These are phyloP conservation scores for Exophiala calicioides DNA, from an alignment of 2,329 filamentous ascomycete genomes.

Conservation along the genomic window DNA sequence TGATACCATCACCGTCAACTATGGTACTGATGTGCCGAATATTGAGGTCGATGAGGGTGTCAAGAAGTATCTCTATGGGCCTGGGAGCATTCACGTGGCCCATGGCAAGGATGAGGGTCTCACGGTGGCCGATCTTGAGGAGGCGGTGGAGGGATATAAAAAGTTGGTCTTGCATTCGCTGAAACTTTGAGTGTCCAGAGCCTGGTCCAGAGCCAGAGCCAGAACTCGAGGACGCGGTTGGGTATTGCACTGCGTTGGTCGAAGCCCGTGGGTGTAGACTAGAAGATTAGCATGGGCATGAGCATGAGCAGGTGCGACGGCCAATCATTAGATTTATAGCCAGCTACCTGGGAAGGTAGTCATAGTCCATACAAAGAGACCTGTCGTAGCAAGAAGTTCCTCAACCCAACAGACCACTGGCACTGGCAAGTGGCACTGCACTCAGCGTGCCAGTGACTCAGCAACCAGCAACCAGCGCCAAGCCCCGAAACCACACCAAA, in stretches of 20 bases:
- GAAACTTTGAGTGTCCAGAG: conserved; percentile 11
- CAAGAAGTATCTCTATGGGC: conserved; percentile 62
- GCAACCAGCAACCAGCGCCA: not conserved
- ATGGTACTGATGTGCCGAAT: conserved; percentile 88
- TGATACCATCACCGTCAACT: conserved; percentile 81
- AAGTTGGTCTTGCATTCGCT: conserved; percentile 55
- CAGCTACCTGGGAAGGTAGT: not conserved
- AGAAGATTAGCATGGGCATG: too few species aligned
- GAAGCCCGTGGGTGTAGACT: too few species aligned
- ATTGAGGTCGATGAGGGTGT: conserved; percentile 65
- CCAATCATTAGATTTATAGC: not conserved
- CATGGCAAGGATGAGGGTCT: conserved; percentile 82
- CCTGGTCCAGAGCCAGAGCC: not conserved
- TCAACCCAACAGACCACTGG: too few species aligned
- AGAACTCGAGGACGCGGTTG: too few species aligned
- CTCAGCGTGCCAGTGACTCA: too few species aligned
- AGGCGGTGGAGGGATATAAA: conserved; percentile 77
- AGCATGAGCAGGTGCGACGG: too few species aligned
- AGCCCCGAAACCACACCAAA: conserved; percentile 8
- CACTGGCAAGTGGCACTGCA: too few species aligned
- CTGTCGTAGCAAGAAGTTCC: too few species aligned
- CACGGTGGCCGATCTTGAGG: conserved; percentile 72
- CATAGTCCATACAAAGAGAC: not conserved
- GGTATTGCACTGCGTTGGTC: too few species aligned
- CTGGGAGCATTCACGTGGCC: conserved; percentile 76